These are phyloP conservation scores for Dipteronia dyeriana DNA, from an alignment of 345 rosid species.

Conservation along the genomic window DNA sequence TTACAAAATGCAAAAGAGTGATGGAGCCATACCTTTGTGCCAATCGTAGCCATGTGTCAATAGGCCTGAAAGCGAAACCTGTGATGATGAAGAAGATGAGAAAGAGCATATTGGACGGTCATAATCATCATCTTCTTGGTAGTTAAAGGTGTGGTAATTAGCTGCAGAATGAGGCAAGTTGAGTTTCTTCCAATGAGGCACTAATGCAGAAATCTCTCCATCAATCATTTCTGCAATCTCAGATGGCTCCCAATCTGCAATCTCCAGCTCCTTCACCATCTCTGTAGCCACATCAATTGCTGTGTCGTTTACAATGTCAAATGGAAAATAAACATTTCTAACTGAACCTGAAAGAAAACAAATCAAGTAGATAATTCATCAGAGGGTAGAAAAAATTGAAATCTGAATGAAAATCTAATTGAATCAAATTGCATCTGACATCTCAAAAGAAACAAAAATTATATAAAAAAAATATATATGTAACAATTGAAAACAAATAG, in stretches of 20 bases:
- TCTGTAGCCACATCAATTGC: slow-evolving; percentile 71
- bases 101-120: slow-evolving; percentile 44
- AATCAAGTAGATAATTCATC: neutral
- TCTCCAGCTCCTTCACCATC: slow-evolving; percentile 81
- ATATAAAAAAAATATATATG: no score
- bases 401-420: no score
- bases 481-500: no score
- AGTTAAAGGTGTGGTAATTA: slow-evolving; percentile 23
- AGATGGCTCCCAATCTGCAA: slow-evolving; percentile 66
- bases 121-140: slow-evolving; percentile 47
- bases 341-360: slow-evolving; percentile 41
- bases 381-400: no score
- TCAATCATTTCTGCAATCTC: slow-evolving; percentile 76
- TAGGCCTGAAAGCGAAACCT: slow-evolving; percentile 48
- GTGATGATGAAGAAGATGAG: slow-evolving; percentile 62
- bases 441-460: no score
- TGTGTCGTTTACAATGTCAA: slow-evolving; percentile 63
- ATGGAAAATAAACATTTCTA: slow-evolving; percentile 61
- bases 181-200: slow-evolving; percentile 46
- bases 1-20: no score
- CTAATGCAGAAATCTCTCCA: slow-evolving; percentile 58
- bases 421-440: no score
- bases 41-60: slow-evolving; percentile 35
- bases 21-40: slow-evolving; percentile 47
- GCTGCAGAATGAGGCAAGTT: slow-evolving; percentile 23